Conservation (phyloP, 371 early-diverging fungal species). For the Mucor indicus region DNA sequence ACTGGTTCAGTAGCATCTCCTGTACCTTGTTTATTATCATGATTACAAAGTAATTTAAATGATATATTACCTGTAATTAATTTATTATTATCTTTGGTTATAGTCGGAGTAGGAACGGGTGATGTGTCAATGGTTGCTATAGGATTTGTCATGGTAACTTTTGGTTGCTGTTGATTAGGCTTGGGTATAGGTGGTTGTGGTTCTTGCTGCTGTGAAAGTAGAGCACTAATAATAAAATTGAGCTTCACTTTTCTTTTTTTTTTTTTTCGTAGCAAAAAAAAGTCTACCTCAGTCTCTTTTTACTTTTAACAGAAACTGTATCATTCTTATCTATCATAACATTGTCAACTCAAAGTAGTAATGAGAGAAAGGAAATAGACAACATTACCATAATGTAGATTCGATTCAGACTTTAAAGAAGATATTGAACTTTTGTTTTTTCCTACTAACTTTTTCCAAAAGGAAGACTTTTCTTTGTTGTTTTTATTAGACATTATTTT, state of each 20-base stretch:
- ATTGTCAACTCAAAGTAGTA: too few species aligned
- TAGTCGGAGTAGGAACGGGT: constrained; percentile 8
- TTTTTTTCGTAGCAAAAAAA: not conserved
- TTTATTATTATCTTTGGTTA: not conserved
- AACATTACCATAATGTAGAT: too few species aligned
- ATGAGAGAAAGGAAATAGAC: too few species aligned
- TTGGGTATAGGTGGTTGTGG: not conserved
- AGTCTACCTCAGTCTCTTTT: constrained; percentile 2
- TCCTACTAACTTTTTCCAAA: constrained; percentile 26
- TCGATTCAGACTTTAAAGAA: constrained; percentile 10
- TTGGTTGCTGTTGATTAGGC: not conserved
- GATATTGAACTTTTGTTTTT: constrained; percentile 16
- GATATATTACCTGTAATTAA: too few species aligned
- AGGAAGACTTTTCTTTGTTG: constrained; percentile 16
- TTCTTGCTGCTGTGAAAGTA: not conserved
- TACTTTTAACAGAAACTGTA: constrained; percentile 2
- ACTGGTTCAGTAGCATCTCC: too few species aligned
- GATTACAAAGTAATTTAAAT: too few species aligned
- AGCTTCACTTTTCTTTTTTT: not conserved
- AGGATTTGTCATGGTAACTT: constrained; percentile 6
- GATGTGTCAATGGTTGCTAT: too few species aligned
- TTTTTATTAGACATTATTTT: constrained; percentile 11
- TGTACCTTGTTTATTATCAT: too few species aligned
- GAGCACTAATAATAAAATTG: too few species aligned
- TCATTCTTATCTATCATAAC: not conserved